These are phyloP conservation scores for Epichloe elymi DNA, from an alignment of 2,329 filamentous ascomycete genomes.

Conservation along the genomic window DNA sequence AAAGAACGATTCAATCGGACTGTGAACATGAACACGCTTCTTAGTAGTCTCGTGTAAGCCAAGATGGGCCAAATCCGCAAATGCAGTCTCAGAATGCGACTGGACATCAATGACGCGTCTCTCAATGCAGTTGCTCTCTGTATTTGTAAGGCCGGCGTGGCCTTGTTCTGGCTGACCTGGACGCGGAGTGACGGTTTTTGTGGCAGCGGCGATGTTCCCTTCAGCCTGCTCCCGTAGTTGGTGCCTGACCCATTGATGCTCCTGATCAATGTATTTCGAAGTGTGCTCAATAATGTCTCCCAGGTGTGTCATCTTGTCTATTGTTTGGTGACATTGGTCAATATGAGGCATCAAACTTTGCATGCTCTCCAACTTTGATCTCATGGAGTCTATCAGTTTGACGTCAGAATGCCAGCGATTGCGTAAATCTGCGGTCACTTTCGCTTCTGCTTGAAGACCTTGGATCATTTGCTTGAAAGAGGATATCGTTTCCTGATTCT, in stretches of 20 bases:
- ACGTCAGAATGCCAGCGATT: conserved; percentile 17
- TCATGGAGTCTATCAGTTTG: conserved; percentile 13
- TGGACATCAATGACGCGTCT: not conserved
- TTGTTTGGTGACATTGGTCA: conserved; percentile 12
- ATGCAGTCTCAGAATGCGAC: not conserved
- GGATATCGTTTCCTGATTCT: not conserved
- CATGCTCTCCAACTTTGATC: conserved; percentile 13
- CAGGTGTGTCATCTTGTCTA: conserved; percentile 16
- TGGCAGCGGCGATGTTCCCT: not conserved
- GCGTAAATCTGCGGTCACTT: conserved; percentile 10
- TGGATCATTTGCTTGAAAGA: conserved; percentile 11
- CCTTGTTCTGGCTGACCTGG: not conserved
- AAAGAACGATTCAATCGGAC: conserved; percentile 7
- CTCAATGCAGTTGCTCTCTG: not conserved
- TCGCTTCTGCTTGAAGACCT: conserved; percentile 11
- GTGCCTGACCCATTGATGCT: conserved; percentile 17
- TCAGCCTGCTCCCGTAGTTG: conserved; percentile 9
- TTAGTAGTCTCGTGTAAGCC: not conserved
- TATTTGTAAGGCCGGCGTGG: not conserved
- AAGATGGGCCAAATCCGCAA: not conserved
- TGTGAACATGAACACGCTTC: conserved; percentile 6
- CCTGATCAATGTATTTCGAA: conserved; percentile 15
- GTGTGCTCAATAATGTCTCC: conserved; percentile 17
- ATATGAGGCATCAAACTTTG: conserved; percentile 13
- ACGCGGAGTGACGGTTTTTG: not conserved